Evolutionary conservation across 768 basidiomycete species (phyloP), one percentile per base, ranked within the genome.

Genomic region (Rhodosporidiobolus sp.): DNA sequence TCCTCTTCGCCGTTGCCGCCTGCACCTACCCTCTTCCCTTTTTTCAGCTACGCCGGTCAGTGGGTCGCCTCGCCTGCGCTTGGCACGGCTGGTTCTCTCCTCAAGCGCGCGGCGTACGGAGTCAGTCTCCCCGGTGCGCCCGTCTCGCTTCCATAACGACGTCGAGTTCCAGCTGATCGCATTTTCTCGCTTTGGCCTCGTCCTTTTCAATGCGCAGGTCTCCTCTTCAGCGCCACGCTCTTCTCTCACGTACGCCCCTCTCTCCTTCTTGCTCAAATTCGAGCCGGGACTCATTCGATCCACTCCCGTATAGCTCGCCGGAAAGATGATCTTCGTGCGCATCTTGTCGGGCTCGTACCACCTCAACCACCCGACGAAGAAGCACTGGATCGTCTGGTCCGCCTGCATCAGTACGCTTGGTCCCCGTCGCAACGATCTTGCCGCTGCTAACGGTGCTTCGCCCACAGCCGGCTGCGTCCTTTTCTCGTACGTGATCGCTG

Each of bases 41-140:
- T n/a, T n/a, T n/a, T n/a, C n/a, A n/a, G n/a, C 60, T 79, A 68
- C 71, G 70, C 69, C 26, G 75, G 78, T 3, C 70, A 75, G 48
- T 77, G 71, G 54, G 72, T 79, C 58, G 76, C 80, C 20, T 77
- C 75, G 1, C 80, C 80, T 14, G 79, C 80, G 0, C 78, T 80
- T 30, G 80, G 80, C 3, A 75, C 77, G 0, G 80, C 80, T 22
- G 80, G 80, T n/a, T 65, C 58, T 6, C 57, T 75, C 12, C 52
- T 79, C 54, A 78, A 79, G 76, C 28, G 65, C 12, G 66, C 73
- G 62, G 30, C 35, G 10, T 78, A 78, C 73, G 77, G 77, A 7
- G 48, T 79, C 43, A 72, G 72, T 7, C n/a, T 78, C 38, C 38
- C 38, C 8, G 38, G 38, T 43, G 14, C 38, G 38, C 38, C n/a